Base-by-base conservation (phyloP, 2,329 filamentous ascomycete genomes). In the Aspergillus felis region DNA sequence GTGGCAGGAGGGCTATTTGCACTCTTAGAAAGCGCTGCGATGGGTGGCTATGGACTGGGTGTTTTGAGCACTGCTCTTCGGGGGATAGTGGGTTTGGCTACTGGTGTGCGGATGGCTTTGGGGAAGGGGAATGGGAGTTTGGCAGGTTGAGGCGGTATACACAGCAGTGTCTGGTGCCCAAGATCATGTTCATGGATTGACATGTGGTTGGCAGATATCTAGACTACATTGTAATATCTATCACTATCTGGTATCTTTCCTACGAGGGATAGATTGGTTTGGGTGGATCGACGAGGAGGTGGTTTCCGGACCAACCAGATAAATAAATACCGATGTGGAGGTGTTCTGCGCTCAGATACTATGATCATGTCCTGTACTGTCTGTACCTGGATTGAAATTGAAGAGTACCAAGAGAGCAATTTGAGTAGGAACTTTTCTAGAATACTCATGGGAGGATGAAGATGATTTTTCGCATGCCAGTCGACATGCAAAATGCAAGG, bases 1-100 rank as follows among this genome's bases (percentile, higher is more conserved):
- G 53, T 38, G 14, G 46, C 46, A 14, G 22, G 47, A 29, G 20
- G 46, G 27, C 1, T 50, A 14, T 49, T 38, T 28, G 29, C 53
- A 24, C 38, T 20, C 17, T 25, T 42, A 9, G 32, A 50, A 22
- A 50, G 53, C 24, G 53, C 53, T 17, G 53, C 20, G n/a, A 55
- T 55, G 53, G 49, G 41, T 50, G 53, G 53, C 6, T 54, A 54
- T 49, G 52, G 42, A 12, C 17, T 27, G 28, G 10, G 41, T 17
- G 28, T 44, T 42, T 28, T 55, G 29, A 14, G 44, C 14, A 25
- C 28, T 12, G 38, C 32, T 14, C 20, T 55, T n/a, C 53, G 35
- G 9, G 53, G 53, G 22, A 4, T 41, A 28, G 12, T 46, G 14
- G n/a, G 25, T 17, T 22, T 38, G 14, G 25, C 28, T 28, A 7